These are phyloP conservation scores for Leccinum huronense DNA, from an alignment of 1,284 basidiomycete genomes.

Conservation along the genomic window DNA sequence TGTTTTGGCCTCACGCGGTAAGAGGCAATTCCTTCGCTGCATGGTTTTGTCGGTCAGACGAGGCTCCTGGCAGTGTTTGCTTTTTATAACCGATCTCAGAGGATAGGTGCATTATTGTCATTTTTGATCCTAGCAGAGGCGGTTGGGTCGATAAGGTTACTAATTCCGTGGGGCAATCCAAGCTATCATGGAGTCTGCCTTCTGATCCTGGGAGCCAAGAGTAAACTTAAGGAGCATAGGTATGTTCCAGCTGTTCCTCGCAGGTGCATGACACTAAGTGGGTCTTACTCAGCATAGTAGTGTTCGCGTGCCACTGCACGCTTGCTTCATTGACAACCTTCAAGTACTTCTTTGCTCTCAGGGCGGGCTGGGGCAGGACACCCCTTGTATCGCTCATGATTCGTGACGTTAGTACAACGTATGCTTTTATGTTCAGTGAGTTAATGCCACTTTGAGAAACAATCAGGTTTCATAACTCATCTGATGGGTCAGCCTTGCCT, in stretches of 20 bases:
- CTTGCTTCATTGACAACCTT: slow-evolving; percentile 19
- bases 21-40: not conserved
- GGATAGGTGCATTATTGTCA: slow-evolving; percentile 14
- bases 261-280: not conserved
- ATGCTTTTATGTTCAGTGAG: slow-evolving; percentile 13
- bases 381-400: slow-evolving; percentile 25
- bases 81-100: slow-evolving; percentile 24
- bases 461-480: slow-evolving; percentile 6
- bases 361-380: slow-evolving; percentile 16
- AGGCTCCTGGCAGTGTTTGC: slow-evolving; percentile 17
- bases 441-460: not conserved
- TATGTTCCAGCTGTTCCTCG: not conserved
- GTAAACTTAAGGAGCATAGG: slow-evolving; percentile 7
- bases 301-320: slow-evolving; percentile 20
- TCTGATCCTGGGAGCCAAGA: not conserved
- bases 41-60: not conserved
- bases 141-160: not conserved
- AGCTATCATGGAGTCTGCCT: slow-evolving; percentile 16
- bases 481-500: slow-evolving; percentile 12
- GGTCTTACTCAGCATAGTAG: slow-evolving; percentile 14
- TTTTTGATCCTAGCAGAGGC: slow-evolving; percentile 18
- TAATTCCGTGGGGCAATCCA: slow-evolving; percentile 3
- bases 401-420: slow-evolving; percentile 20
- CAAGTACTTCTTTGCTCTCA: slow-evolving; percentile 21
- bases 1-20: slow-evolving; percentile 24